phyloP scores from a whole-genome alignment of 1,139 yeast species.

The Saccharomyces hybrid region DNA sequence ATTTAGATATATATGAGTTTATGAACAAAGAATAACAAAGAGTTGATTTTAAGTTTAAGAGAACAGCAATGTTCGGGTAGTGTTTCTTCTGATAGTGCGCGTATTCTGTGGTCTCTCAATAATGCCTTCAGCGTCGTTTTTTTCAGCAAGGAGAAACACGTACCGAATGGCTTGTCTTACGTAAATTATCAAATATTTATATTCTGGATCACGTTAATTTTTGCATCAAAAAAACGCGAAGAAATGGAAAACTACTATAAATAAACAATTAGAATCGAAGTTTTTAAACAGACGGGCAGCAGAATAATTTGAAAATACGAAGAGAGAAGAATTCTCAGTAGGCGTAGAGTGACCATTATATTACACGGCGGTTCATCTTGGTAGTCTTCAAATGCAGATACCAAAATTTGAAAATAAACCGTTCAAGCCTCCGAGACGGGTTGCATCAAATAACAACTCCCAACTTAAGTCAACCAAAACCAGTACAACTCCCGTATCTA shows the following conservation, averaged over 20 bases:
- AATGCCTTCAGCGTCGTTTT: no score
- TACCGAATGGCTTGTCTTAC: background rate
- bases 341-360: background rate
- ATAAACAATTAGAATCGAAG: background rate
- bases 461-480: background rate
- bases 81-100: no score
- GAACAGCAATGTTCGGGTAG: no score
- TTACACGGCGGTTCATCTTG: background rate
- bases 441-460: slow-evolving; percentile 4
- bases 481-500: background rate
- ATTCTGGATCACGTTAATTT: background rate
- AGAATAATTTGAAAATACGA: background rate
- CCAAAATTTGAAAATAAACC: slow-evolving; percentile 29
- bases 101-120: no score
- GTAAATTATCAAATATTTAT: background rate
- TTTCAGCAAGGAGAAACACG: background rate
- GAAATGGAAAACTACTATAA: background rate
- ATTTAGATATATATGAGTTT: background rate
- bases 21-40: background rate
- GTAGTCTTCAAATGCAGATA: background rate
- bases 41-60: background rate
- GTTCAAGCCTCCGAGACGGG: slow-evolving; percentile 30
- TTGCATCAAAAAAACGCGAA: background rate
- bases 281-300: background rate
- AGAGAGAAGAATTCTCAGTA: background rate